Evolutionary conservation across 1,284 basidiomycete species (phyloP), one percentile per base, ranked within the genome.

Genomic region (Tilletia caries): DNA sequence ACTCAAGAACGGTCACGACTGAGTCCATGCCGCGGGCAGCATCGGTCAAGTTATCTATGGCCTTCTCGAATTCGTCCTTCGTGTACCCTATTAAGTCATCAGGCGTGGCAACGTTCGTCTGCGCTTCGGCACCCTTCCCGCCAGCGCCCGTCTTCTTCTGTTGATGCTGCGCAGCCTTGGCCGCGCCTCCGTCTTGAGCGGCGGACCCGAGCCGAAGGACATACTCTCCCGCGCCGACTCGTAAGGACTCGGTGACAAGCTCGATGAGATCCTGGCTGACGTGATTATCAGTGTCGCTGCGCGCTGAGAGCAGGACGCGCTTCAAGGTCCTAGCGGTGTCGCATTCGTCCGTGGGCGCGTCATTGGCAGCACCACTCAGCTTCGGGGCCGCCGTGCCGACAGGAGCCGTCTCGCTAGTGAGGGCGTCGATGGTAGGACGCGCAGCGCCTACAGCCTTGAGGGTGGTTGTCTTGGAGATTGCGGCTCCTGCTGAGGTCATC

Each of bases 181-280:
- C 68, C 23, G 67, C 33, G 13, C 67, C 64, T 8, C 25, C 25
- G 18, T 65, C 48, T 1, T 71, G 50, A n/a, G 66, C 25, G 2
- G 69, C 50, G 20, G 64, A 60, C 5, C 76, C 76, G 25, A 78
- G 68, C 58, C 68, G 71, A 25, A 78, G 68, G 0, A 78, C 72
- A 13, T 73, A 73, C 34, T 78, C 76, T 46, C 76, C 76, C 1
- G 75, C 75, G 68, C 76, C 70, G 43, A 70, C 68, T 2, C 72
- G 68, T 41, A 76, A 70, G 15, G 69, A 58, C 48, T 76, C 74
- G 33, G 73, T 68, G 13, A 78, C 68, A 68, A 71, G 74, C 67
- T 72, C 72, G 68, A 73, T 33, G 3, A 78, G 68, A 20, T 65
- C 68, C 41, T 62, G 25, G 27, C 52, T 32, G 18, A 48, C 32